Base-by-base conservation (phyloP, 306 rosid genomes). In the Vicia villosa region DNA sequence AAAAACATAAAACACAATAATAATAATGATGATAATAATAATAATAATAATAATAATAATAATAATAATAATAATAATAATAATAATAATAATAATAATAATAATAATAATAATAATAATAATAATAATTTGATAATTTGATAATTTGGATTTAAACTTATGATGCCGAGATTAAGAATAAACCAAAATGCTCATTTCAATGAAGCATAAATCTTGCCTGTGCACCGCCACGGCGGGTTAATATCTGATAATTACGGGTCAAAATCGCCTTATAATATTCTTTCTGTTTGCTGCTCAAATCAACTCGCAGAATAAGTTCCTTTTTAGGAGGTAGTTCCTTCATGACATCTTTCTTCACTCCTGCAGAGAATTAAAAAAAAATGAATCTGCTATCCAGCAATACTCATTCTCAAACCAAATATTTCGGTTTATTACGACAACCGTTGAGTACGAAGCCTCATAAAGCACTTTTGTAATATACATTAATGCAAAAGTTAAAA, bases 321-420 rank as follows among this genome's bases (percentile, higher is more conserved):
- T 87, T 95, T 76, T 95, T 95, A 40, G 99, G 99, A 76, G 99
- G 99, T 43, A 95, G 73, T 34, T 95, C 99, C 87, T 95, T 95
- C 99, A 95, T 89, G 75, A 95, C 99, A 79, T 95, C 99, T 81
- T 91, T 95, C 81, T 95, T 95, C 81, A 95, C 96, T 83, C 99
- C 99, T 94, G 89, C 67, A 82, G 61, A 65, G 69, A 74, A 84
- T 15, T 21, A 68, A 72, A 69, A 28, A 60, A 34, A 63, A 24
- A 60, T 65, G 34, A 63, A 73, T 30, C 43, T 55, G 61, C 67
- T 64, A 26, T 63, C 66, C 30, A 42, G 59, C 46, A 70, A 70
- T 24, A 54, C 49, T 54, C 19, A 5, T 38, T 70, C 58, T 17
- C 42, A 70, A 10, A 55, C 10, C 30, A 56, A 66, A 68, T 36